Base-by-base conservation (phyloP, 2,329 filamentous ascomycete species). In the Didymella lethalis region DNA sequence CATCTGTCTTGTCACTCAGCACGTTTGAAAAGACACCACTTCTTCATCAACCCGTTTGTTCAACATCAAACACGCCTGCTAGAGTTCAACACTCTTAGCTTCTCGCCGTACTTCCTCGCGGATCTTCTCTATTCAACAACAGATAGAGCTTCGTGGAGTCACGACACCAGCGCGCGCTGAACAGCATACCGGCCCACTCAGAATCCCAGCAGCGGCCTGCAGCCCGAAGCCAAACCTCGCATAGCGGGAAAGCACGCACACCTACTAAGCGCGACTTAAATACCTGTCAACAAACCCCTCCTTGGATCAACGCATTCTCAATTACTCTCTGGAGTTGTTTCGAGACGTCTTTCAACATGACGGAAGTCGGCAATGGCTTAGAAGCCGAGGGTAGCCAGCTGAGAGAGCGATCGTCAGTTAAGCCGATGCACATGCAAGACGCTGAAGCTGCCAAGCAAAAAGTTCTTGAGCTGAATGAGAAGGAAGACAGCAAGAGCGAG, bases 391-490 rank as follows among this genome's bases (percentile, higher is more conserved):
- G 63, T 65, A 71, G 70, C 70, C 68, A 66, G 58, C 57, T 72
- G 25, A 65, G 73, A 48, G 72, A 73, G 61, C 68, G 72, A 28
- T 67, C 67, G 14, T 67, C 71, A 28, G 64, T 68, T 46, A 73
- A 68, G 61, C 72, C 71, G 49, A 48, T 71, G 25, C 72, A 68
- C 55, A 61, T 73, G 52, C 59, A 66, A 59, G 72, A 66, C 50
- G 56, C 71, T 53, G 70, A 72, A 47, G 67, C 72, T 63, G 82
- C 82, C 58, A 79, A 80, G 65, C 75, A 80, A 59, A 77, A 79
- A 54, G 82, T 84, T 31, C 71, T 81, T 56, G 78, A 82, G 64
- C 70, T 85, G 64, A 84, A 84, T 61, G 79, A 83, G 60, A 69
- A 79, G 59, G 81, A 83, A 68, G 78, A 81, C 52, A 46, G 52